These are phyloP conservation scores for Pseudonectria foliicola DNA, from an alignment of 2,329 filamentous ascomycete genomes.

Conservation along the genomic window DNA sequence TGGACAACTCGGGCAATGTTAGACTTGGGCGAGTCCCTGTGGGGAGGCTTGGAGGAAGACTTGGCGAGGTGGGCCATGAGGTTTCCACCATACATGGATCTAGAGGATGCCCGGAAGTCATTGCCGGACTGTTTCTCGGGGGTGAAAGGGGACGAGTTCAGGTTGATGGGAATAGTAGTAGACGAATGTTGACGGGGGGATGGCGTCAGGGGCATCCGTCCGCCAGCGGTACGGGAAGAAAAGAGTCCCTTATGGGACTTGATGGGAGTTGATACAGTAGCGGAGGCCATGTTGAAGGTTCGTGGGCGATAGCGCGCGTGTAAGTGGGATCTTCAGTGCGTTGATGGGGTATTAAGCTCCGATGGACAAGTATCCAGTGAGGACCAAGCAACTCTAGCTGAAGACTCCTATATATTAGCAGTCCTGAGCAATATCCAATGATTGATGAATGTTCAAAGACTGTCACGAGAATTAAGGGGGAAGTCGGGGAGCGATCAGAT, in stretches of 20 bases:
- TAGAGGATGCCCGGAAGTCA: conserved; percentile 47
- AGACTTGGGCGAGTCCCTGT: conserved; percentile 89
- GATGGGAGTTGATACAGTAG: conserved; percentile 78
- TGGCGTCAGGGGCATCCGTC: conserved; percentile 88
- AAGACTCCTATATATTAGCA: conserved; percentile 51
- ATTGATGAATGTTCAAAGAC: conserved; percentile 41
- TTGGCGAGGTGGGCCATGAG: conserved; percentile 73
- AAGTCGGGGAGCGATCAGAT: conserved; percentile 44
- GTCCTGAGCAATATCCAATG: conserved; percentile 33
- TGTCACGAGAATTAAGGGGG: conserved; percentile 31
- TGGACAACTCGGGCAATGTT: conserved; percentile 75
- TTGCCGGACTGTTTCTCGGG: conserved; percentile 54
- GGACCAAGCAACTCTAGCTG: conserved; percentile 54
- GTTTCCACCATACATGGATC: conserved; percentile 76
- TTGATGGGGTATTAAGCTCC: conserved; percentile 32
- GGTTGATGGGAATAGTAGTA: conserved; percentile 41
- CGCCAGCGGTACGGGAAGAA: conserved; percentile 85
- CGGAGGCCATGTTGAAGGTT: conserved; percentile 64
- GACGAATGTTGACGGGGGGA: conserved; percentile 67
- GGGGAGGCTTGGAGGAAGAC: conserved; percentile 55
- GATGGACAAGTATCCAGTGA: conserved; percentile 35
- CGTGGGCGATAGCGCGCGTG: conserved; percentile 10
- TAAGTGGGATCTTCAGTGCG: conserved; percentile 31
- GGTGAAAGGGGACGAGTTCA: conserved; percentile 69
- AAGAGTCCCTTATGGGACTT: conserved; percentile 95